Percentiles rank a stretch among this genome's conserved stretches.
Evolutionary conservation across 352 stramenopile genomes (phyloP).

Genomic region (Globisporangium nunn): DNA sequence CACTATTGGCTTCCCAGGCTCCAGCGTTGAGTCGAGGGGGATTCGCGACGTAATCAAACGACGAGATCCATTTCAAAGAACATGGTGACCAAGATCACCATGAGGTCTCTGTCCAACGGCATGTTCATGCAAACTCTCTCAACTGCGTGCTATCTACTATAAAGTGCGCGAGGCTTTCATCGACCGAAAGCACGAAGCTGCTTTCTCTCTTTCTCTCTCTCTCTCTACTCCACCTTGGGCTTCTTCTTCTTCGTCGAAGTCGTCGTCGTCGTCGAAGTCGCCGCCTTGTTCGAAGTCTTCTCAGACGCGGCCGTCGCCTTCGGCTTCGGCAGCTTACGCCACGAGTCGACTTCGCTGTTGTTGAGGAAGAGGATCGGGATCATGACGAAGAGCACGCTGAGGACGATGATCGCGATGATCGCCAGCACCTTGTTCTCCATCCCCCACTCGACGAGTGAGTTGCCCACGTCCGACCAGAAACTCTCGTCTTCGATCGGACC

Average conservation of each 20-base stretch:
- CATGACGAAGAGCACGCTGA: slow-evolving; percentile 49
- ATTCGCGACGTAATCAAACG: too few relatives aligned
- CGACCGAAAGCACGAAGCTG: not conserved
- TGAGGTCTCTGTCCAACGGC: not conserved
- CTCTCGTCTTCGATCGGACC: slow-evolving; percentile 55
- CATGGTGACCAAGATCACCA: too few relatives aligned
- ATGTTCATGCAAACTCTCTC: not conserved
- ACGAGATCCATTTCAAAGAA: too few relatives aligned
- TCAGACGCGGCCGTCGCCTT: slow-evolving; percentile 12
- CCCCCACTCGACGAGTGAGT: slow-evolving; percentile 55
- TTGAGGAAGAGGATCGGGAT: slow-evolving; percentile 52
- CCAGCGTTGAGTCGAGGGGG: too few relatives aligned
- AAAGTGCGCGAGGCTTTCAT: not conserved
- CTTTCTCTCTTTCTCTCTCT: not conserved
- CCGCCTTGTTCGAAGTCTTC: not conserved
- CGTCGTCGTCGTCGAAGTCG: not conserved
- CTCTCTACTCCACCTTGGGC: slow-evolving; percentile 38
- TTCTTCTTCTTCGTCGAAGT: slow-evolving; percentile 12
- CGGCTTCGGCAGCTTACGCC: slow-evolving; percentile 33
- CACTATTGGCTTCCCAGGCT: too few relatives aligned
- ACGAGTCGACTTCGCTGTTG: slow-evolving; percentile 47
- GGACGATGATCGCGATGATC: slow-evolving; percentile 41
- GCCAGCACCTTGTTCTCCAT: slow-evolving; percentile 56
- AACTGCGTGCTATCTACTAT: not conserved
- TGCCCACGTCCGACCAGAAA: slow-evolving; percentile 51